A percentile compares a stretch with the other conserved stretches of the same genome.
Evolutionary conservation across 106 monocot species (phyloP).

Genomic region (Chionographis japonica): DNA sequence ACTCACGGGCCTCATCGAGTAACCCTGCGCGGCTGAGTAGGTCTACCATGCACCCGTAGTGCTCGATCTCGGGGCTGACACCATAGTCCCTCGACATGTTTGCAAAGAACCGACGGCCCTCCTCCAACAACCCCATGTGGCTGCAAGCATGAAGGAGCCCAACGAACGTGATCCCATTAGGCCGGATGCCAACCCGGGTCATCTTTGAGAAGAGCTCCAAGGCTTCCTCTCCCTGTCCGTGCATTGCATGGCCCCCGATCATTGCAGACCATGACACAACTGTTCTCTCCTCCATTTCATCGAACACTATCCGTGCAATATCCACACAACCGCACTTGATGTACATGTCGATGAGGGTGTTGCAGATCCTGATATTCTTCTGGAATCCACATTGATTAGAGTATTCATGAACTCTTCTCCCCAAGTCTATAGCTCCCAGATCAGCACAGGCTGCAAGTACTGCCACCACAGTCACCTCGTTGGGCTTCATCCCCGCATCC

Average conservation of each 20-base stretch:
- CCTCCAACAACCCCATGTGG: slow-evolving; percentile 55
- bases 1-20: slow-evolving; percentile 47
- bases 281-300: slow-evolving; percentile 31
- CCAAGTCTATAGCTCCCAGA: slow-evolving; percentile 44
- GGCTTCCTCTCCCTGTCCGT: slow-evolving; percentile 53
- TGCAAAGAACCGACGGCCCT: slow-evolving; percentile 39
- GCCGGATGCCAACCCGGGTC: slow-evolving; percentile 20
- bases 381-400: slow-evolving; percentile 16
- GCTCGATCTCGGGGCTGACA: slow-evolving; percentile 55
- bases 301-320: slow-evolving; percentile 33
- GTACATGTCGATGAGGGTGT: slow-evolving; percentile 72
- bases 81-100: slow-evolving; percentile 38
- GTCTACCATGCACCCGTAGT: slow-evolving; percentile 80
- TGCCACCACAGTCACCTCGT: slow-evolving; percentile 54
- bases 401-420: slow-evolving; percentile 40
- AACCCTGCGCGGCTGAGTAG: slow-evolving; percentile 60
- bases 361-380: slow-evolving; percentile 37
- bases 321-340: slow-evolving; percentile 59
- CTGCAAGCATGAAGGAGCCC: slow-evolving; percentile 73
- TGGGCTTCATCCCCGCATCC: slow-evolving; percentile 24
- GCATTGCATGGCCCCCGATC: slow-evolving; percentile 50
- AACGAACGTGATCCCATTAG: slow-evolving; percentile 60
- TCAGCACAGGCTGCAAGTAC: slow-evolving; percentile 53
- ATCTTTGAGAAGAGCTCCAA: slow-evolving; percentile 50
- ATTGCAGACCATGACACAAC: slow-evolving; percentile 60